Conservation (phyloP, 257 asterid genomes). For the Solanum microdontum region DNA sequence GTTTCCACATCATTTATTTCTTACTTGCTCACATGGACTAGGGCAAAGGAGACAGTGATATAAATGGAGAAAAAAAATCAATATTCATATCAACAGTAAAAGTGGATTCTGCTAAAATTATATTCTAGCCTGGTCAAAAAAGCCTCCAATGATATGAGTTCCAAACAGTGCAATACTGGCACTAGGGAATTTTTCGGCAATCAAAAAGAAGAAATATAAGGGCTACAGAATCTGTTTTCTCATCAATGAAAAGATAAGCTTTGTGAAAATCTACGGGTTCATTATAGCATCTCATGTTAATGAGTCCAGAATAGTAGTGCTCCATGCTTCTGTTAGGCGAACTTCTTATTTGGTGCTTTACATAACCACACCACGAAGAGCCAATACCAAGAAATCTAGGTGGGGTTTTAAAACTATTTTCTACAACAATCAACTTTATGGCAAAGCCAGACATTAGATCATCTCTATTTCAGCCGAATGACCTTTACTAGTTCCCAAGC, state of each 20-base stretch:
- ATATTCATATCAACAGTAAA: not conserved
- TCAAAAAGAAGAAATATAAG: not conserved
- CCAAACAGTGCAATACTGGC: not conserved
- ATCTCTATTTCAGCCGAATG: not conserved
- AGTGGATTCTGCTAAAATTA: not conserved
- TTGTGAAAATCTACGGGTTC: not conserved
- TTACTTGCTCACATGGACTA: not conserved
- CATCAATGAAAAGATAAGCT: not conserved
- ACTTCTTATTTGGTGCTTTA: not conserved
- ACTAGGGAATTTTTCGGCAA: not conserved
- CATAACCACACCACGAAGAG: not conserved
- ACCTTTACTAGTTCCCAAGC: not conserved
- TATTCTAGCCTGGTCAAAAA: not conserved
- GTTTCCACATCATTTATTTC: not conserved
- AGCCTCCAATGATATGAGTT: not conserved
- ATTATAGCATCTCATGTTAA: not conserved
- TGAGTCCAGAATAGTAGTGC: not conserved
- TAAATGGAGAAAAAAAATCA: not conserved
- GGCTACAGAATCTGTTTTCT: not conserved
- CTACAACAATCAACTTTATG: not conserved
- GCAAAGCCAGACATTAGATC: not conserved
- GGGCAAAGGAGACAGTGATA: not conserved
- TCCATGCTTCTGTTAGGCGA: not conserved
- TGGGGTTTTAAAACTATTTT: not conserved
- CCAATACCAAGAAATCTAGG: not conserved